Base-by-base conservation (phyloP, 768 basidiomycete genomes). In the Cytidiella melzeri region DNA sequence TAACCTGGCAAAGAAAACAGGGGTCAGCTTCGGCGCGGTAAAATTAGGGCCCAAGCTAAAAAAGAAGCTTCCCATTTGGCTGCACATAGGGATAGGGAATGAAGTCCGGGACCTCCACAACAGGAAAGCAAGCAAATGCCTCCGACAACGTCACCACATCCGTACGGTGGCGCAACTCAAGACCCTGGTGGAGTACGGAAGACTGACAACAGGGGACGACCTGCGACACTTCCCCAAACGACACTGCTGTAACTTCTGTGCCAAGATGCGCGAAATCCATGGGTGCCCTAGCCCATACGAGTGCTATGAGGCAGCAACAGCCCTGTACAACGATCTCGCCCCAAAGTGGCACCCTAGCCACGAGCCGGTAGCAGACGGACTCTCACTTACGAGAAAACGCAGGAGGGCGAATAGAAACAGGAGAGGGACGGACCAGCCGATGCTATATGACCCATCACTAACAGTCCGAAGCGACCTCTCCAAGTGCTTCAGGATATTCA, bases 61-160 rank as follows among this genome's bases (percentile, higher is more conserved):
- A 23, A 11, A 20, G 1, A 3, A 41, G 18, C 48, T 61, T 0
- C 59, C 55, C 0, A 50, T 53, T 0, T 60, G 58, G 58, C 40
- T 9, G n/a, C 60, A 60, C 34, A 3, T 56, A 4, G 43, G 44
- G 1, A 38, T 48, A 25, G 6, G 12, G 19, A 37, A 25, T 19
- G 21, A 11, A 10, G 5, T 20, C 39, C 37, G 40, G 5, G 20
- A 5, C 4, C 1, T 24, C n/a, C 19, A 43, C 12, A 18, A 48
- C 19, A 24, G 23, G 9, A 26, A 15, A 24, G 19, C 30, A 34
- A 15, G 15, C 30, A n/a, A 12, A 5, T 57, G 55, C 34, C 56
- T 53, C 3, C 7, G 34, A 12, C 36, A 19, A 3, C 45, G 36
- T 15, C 53, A 59, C 20, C 25, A 43, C 0, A 39, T 21, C 3